A percentile compares a stretch with the other conserved stretches of the same genome.
These are phyloP conservation scores for Talaromyces sp. DNA, from an alignment of 2,329 filamentous ascomycete species.

Conservation along the genomic window DNA sequence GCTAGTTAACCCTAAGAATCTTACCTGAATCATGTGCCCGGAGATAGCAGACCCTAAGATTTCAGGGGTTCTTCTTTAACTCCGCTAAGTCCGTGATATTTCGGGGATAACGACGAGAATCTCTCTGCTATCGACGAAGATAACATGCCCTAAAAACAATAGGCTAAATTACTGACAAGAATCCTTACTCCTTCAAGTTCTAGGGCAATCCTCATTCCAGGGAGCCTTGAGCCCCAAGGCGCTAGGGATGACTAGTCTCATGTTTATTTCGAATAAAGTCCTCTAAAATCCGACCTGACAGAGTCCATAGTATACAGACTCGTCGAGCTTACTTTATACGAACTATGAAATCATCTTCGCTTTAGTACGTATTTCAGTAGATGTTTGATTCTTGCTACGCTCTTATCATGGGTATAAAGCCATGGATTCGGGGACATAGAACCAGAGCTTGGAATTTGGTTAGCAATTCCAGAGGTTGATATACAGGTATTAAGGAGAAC, in stretches of 20 bases:
- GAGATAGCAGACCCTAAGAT: neutral
- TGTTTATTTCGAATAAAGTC: neutral
- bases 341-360: neutral
- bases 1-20: neutral
- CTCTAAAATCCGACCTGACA: neutral
- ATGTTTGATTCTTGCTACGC: neutral
- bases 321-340: neutral
- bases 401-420: neutral
- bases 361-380: neutral
- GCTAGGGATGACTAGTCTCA: neutral
- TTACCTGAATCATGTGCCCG: neutral
- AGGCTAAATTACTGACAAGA: neutral
- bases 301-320: neutral
- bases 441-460: neutral
- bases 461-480: neutral
- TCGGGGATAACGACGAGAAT: neutral
- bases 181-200: neutral
- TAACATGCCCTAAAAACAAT: neutral
- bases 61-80: neutral
- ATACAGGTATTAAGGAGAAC: neutral
- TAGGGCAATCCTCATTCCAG: neutral
- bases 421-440: neutral
- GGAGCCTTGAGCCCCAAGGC: neutral
- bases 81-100: conserved; percentile 1
- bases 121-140: neutral